phyloP scores from a whole-genome alignment of 2,329 filamentous ascomycete genomes.

The Hypoxylon sp. region DNA sequence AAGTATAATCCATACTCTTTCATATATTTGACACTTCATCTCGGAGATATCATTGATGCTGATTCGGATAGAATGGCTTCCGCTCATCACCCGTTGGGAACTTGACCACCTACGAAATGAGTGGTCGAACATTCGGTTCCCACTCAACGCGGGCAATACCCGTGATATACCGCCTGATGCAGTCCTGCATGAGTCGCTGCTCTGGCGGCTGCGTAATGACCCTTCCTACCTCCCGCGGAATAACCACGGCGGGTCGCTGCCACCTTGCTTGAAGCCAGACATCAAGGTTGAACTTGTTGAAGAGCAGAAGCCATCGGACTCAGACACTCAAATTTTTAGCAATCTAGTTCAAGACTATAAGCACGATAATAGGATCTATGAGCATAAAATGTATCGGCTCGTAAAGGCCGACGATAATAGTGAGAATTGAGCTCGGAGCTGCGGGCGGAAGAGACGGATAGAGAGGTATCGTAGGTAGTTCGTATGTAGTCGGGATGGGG shows the following conservation, averaged over 20 bases:
- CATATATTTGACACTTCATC: neutral
- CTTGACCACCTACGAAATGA: slow-evolving; percentile 49
- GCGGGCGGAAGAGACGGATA: slow-evolving; percentile 4
- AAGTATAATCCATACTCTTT: slow-evolving; percentile 41
- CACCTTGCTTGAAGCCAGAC: slow-evolving; percentile 53
- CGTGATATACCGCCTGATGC: slow-evolving; percentile 60
- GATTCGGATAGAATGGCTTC: slow-evolving; percentile 55
- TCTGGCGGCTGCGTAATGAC: slow-evolving; percentile 55
- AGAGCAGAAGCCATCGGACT: slow-evolving; percentile 16
- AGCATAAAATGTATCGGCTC: slow-evolving; percentile 30
- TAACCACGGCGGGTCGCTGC: slow-evolving; percentile 54
- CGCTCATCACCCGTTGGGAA: slow-evolving; percentile 60
- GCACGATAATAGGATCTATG: neutral
- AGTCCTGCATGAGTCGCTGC: slow-evolving; percentile 58
- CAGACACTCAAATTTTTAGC: slow-evolving; percentile 1
- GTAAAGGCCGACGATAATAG: slow-evolving; percentile 19
- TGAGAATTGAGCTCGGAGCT: slow-evolving; percentile 4
- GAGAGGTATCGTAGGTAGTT: neutral
- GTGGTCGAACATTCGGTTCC: slow-evolving; percentile 58
- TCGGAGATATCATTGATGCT: slow-evolving; percentile 3
- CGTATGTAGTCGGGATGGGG: neutral
- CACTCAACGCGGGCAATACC: slow-evolving; percentile 56
- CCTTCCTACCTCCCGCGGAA: slow-evolving; percentile 53
- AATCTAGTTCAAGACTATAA: neutral
- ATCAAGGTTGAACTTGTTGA: slow-evolving; percentile 30